phyloP scores from a whole-genome alignment of 805 yeast genomes.

The Kluyveromyces starmeri region DNA sequence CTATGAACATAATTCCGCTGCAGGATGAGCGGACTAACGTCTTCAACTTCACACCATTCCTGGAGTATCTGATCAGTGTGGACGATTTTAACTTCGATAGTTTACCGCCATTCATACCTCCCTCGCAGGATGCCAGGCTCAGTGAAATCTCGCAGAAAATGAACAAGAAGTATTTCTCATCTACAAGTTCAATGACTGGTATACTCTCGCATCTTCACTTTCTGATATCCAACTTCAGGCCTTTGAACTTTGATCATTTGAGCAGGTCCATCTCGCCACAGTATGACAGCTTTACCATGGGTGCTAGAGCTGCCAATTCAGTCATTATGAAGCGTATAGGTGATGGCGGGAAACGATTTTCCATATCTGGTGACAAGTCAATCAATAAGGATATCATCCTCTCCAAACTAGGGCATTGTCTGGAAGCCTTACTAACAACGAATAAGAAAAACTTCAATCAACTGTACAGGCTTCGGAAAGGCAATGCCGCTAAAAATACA shows the following conservation, averaged over 20 bases:
- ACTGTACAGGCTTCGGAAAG: slow-evolving; percentile 17
- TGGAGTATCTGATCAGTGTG: slow-evolving; percentile 52
- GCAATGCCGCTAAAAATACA: slow-evolving; percentile 10
- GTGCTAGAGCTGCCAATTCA: slow-evolving; percentile 45
- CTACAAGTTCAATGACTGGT: slow-evolving; percentile 84
- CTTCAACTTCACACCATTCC: slow-evolving; percentile 55
- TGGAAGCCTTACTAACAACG: slow-evolving; percentile 69
- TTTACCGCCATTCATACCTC: slow-evolving; percentile 42
- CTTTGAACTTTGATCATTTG: slow-evolving; percentile 37
- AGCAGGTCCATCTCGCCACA: slow-evolving; percentile 37
- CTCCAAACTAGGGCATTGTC: slow-evolving; percentile 65
- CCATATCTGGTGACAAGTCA: slow-evolving; percentile 66
- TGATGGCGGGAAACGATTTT: slow-evolving; percentile 35
- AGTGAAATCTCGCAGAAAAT: slow-evolving; percentile 35
- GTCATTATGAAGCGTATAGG: slow-evolving; percentile 47
- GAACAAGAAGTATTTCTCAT: slow-evolving; percentile 45
- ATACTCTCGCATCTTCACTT: slow-evolving; percentile 66
- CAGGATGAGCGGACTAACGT: slow-evolving; percentile 72
- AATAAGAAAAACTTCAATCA: slow-evolving; percentile 42
- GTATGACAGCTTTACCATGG: slow-evolving; percentile 31
- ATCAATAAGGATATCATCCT: slow-evolving; percentile 59
- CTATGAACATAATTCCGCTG: slow-evolving; percentile 62
- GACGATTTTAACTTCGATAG: slow-evolving; percentile 57
- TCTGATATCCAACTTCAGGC: slow-evolving; percentile 53
- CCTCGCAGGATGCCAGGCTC: slow-evolving; percentile 55